Conservation (phyloP, 2,329 filamentous ascomycete species). For the Pseudogymnoascus sp. region DNA sequence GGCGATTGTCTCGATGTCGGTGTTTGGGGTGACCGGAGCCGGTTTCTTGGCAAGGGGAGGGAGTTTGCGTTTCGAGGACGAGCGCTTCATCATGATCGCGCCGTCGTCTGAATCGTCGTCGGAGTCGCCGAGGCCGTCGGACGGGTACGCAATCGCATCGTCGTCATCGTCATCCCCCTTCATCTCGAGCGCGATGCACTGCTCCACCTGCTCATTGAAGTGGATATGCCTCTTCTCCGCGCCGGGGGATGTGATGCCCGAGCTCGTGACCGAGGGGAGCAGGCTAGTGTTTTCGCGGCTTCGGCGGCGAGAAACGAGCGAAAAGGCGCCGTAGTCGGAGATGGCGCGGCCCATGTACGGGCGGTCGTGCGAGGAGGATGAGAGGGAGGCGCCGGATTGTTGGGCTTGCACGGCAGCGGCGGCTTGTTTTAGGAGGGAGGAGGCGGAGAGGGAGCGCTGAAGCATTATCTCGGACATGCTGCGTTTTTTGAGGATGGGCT, state of each 20-base stretch:
- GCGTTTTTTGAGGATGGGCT: conserved; percentile 87
- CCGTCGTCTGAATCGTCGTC: conserved; percentile 54
- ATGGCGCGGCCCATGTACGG: conserved; percentile 56
- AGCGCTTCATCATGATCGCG: conserved; percentile 63
- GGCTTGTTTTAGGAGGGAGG: conserved; percentile 74
- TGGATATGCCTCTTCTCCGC: conserved; percentile 82
- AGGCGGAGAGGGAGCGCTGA: conserved; percentile 79
- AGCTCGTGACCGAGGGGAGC: conserved; percentile 63
- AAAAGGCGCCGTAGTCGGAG: conserved; percentile 64
- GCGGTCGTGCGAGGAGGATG: conserved; percentile 12
- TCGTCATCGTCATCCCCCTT: conserved; percentile 71
- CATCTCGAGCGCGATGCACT: conserved; percentile 87
- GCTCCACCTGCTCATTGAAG: conserved; percentile 92
- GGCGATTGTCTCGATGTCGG: conserved; percentile 54
- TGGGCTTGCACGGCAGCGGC: conserved; percentile 31
- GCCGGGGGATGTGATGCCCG: conserved; percentile 56
- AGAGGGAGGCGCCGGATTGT: conserved; percentile 44
- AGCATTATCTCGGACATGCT: conserved; percentile 95
- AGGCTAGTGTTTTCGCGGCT: conserved; percentile 57
- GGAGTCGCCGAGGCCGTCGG: conserved; percentile 34
- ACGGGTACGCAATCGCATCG: conserved; percentile 36
- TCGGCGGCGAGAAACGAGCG: conserved; percentile 54
- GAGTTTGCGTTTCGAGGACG: conserved; percentile 46
- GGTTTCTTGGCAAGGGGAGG: conserved; percentile 33
- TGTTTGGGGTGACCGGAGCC: conserved; percentile 17